Evolutionary conservation across 768 basidiomycete species (phyloP).

Genomic region (Tubosaeta sp.): DNA sequence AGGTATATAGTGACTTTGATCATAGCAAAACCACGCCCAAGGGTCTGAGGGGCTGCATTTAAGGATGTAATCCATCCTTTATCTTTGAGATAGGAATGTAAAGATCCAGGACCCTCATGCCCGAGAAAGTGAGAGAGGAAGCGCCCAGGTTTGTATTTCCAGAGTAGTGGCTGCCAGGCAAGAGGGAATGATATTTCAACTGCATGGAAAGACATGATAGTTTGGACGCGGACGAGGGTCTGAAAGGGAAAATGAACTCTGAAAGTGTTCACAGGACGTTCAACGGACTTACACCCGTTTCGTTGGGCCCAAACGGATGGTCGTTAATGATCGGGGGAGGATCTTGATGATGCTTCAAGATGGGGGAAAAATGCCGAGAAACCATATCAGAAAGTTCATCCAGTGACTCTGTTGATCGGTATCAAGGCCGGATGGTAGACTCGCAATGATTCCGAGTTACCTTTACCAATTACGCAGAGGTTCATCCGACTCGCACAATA

Average conservation of each 20-base stretch:
- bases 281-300: slow-evolving; percentile 60
- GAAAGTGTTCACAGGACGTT: slow-evolving; percentile 2
- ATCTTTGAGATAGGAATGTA: slow-evolving; percentile 85
- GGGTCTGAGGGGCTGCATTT: slow-evolving; percentile 60
- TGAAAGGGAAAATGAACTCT: slow-evolving; percentile 28
- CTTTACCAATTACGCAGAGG: slow-evolving; percentile 74
- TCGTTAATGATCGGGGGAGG: slow-evolving; percentile 60
- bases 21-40: slow-evolving; percentile 83
- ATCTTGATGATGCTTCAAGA: slow-evolving; percentile 58
- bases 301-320: slow-evolving; percentile 70
- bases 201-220: slow-evolving; percentile 81
- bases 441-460: slow-evolving; percentile 32
- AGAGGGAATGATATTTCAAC: slow-evolving; percentile 81
- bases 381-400: slow-evolving; percentile 65
- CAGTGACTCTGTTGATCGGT: slow-evolving; percentile 53
- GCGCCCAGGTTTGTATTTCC: slow-evolving; percentile 74
- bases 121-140: slow-evolving; percentile 82
- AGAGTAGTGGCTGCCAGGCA: slow-evolving; percentile 62
- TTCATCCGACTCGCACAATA: slow-evolving; percentile 84
- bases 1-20: slow-evolving; percentile 81
- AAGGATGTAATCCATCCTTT: slow-evolving; percentile 84
- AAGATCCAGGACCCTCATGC: slow-evolving; percentile 89
- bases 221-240: slow-evolving; percentile 83
- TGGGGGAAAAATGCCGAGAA: slow-evolving; percentile 65
- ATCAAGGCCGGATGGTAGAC: background rate